These are phyloP conservation scores for Jackrogersella minutella DNA, from an alignment of 495 filamentous ascomycete species.

Conservation along the genomic window DNA sequence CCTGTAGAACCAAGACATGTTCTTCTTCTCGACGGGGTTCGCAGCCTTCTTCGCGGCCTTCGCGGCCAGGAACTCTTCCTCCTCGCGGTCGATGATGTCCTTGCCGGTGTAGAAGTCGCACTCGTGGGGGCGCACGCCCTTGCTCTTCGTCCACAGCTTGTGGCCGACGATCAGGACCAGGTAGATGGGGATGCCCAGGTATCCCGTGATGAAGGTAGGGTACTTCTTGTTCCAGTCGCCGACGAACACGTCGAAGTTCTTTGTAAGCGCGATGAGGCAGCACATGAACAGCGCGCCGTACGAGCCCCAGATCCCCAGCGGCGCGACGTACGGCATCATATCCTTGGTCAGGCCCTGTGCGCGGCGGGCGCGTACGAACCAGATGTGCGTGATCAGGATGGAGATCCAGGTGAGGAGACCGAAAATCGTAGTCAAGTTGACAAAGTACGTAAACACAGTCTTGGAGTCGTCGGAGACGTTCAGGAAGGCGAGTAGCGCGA, in stretches of 20 bases:
- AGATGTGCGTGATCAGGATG: conserved; percentile 82
- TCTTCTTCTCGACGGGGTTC: conserved; percentile 34
- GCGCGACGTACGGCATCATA: conserved; percentile 75
- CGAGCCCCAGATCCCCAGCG: conserved; percentile 72
- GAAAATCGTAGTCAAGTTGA: conserved; percentile 83
- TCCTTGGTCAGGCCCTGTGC: conserved; percentile 74
- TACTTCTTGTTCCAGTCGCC: conserved; percentile 64
- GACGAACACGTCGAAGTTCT: conserved; percentile 79
- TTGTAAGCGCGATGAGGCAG: conserved; percentile 74
- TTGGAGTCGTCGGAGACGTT: conserved; percentile 74
- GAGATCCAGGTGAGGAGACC: conserved; percentile 86
- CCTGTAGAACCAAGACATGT: conserved; percentile 62
- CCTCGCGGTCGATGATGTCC: conserved; percentile 75
- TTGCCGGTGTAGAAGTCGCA: conserved; percentile 78
- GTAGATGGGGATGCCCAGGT: conserved; percentile 83
- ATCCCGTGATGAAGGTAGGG: conserved; percentile 81
- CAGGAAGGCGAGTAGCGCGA: conserved; percentile 79
- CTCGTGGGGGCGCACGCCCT: conserved; percentile 61
- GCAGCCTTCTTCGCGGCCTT: conserved; percentile 57
- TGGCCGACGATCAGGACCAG: conserved; percentile 75
- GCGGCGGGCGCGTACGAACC: conserved; percentile 74
- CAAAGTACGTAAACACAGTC: conserved; percentile 82
- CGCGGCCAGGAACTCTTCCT: conserved; percentile 69
- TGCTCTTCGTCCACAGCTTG: conserved; percentile 64
- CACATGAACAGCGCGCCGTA: conserved; percentile 73